phyloP scores from a whole-genome alignment of 2,329 filamentous ascomycete species.

The Torrubiella hemipterigena region DNA sequence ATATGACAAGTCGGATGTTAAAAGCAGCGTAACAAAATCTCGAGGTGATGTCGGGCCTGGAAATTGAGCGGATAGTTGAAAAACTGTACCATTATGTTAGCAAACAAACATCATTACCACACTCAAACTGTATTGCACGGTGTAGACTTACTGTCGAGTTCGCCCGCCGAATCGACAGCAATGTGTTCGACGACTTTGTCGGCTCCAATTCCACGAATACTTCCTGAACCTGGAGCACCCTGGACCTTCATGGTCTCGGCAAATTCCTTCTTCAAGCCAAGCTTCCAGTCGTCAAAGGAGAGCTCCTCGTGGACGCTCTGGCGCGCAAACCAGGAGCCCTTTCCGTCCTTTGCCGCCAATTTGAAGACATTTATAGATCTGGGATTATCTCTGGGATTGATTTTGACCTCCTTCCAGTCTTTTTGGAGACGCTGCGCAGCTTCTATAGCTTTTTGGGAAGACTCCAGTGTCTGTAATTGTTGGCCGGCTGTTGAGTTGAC shows the following conservation, averaged over 20 bases:
- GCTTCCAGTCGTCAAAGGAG: conserved; percentile 66
- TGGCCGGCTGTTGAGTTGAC: conserved; percentile 38
- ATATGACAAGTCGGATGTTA: conserved; percentile 50
- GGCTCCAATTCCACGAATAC: conserved; percentile 74
- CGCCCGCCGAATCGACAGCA: conserved; percentile 44
- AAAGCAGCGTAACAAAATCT: conserved; percentile 73
- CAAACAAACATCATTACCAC: no score
- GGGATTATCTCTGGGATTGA: conserved; percentile 61
- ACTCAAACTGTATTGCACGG: no score
- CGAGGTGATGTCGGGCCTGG: conserved; percentile 77
- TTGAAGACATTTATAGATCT: conserved; percentile 71
- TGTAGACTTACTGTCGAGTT: conserved; percentile 46
- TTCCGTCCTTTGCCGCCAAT: conserved; percentile 63
- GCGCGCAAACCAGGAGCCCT: conserved; percentile 82
- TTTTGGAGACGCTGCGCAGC: conserved; percentile 50
- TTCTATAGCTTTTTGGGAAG: conserved; percentile 33
- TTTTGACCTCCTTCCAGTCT: conserved; percentile 78
- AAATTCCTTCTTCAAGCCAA: conserved; percentile 69
- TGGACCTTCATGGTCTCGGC: conserved; percentile 61
- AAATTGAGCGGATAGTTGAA: conserved; percentile 78
- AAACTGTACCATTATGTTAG: conserved; percentile 40
- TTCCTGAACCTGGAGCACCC: conserved; percentile 57
- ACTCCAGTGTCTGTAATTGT: conserved; percentile 26
- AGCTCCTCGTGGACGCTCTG: conserved; percentile 71
- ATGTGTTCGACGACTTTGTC: conserved; percentile 60